Conservation (phyloP, 2,329 filamentous ascomycete genomes). For the Aspergillus hiratsukae region DNA sequence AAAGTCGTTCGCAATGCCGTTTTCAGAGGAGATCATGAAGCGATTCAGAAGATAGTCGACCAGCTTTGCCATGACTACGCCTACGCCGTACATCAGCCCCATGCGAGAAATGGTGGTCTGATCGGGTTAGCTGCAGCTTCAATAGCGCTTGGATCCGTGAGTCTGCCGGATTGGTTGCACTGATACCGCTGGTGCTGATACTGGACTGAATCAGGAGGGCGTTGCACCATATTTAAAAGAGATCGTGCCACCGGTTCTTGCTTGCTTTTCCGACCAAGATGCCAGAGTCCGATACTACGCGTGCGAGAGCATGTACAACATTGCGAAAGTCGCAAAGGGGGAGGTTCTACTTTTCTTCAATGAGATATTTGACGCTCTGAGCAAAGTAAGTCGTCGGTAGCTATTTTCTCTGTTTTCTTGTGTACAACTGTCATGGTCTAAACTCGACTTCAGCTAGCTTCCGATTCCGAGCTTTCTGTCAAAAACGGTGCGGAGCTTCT, state of each 20-base stretch:
- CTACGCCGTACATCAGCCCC: constrained; percentile 93
- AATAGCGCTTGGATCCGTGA: constrained; percentile 86
- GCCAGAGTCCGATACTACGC: constrained; percentile 95
- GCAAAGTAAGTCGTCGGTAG: constrained; percentile 62
- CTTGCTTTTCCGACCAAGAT: constrained; percentile 98
- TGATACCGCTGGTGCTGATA: constrained; percentile 3
- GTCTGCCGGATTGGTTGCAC: constrained; percentile 32
- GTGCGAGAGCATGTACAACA: constrained; percentile 99
- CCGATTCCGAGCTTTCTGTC: constrained; percentile 92
- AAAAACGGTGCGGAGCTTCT: constrained; percentile 97
- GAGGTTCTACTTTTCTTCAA: constrained; percentile 98
- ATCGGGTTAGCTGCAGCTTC: constrained; percentile 94
- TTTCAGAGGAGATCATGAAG: constrained; percentile 68
- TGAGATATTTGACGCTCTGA: constrained; percentile 93
- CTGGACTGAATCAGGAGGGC: constrained; percentile 55
- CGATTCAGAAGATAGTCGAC: constrained; percentile 82
- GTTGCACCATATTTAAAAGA: constrained; percentile 86
- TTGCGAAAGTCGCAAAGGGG: constrained; percentile 97
- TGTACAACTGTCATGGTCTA: constrained; percentile 8
- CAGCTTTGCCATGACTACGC: constrained; percentile 97
- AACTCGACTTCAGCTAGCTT: constrained; percentile 64
- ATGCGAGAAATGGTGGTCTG: constrained; percentile 91
- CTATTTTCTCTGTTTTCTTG: background rate
- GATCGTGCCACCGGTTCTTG: constrained; percentile 92
- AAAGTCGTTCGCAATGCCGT: constrained; percentile 82